These are phyloP conservation scores for Dothistroma pini DNA, from an alignment of 2,329 filamentous ascomycete species.

Conservation along the genomic window DNA sequence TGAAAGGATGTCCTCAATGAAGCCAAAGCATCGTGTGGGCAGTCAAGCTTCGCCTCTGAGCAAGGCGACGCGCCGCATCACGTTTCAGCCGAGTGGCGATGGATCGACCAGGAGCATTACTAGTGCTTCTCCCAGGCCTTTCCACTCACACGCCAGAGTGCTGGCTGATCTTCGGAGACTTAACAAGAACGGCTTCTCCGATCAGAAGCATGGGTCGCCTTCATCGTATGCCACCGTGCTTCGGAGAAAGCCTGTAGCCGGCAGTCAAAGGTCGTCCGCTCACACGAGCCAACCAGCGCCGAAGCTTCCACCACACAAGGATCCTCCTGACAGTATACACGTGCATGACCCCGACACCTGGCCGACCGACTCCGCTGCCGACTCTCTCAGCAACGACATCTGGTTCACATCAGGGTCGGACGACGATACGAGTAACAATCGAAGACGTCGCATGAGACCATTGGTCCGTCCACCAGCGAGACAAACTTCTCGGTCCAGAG, in stretches of 20 bases:
- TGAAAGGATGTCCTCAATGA: background rate
- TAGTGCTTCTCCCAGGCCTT: background rate
- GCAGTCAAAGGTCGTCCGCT: background rate
- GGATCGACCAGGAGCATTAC: constrained; percentile 7
- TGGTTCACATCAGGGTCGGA: constrained; percentile 34
- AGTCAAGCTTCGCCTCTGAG: constrained; percentile 10
- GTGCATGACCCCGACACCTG: constrained; percentile 14
- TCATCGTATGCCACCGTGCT: constrained; percentile 10
- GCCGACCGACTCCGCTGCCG: constrained; percentile 23
- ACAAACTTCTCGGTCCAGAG: constrained; percentile 23
- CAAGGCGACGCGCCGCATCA: constrained; percentile 15
- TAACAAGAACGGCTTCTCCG: background rate
- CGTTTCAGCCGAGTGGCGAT: constrained; percentile 18
- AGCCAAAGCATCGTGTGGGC: constrained; percentile 4
- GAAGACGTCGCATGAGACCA: constrained; percentile 3
- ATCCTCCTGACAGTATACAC: constrained; percentile 11
- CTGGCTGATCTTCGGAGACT: constrained; percentile 27
- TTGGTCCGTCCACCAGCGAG: constrained; percentile 17
- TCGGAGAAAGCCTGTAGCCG: background rate
- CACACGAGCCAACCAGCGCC: background rate
- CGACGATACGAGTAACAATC: constrained; percentile 8
- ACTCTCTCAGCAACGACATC: constrained; percentile 26
- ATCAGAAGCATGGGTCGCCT: constrained; percentile 10
- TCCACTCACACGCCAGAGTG: constrained; percentile 24
- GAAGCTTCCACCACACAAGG: constrained; percentile 11